Percentiles rank a stretch among this genome's conserved stretches.
Evolutionary conservation across 192 early-diverging fungal species (phyloP).

Genomic region (Jimgerdemannia lactiflua): DNA sequence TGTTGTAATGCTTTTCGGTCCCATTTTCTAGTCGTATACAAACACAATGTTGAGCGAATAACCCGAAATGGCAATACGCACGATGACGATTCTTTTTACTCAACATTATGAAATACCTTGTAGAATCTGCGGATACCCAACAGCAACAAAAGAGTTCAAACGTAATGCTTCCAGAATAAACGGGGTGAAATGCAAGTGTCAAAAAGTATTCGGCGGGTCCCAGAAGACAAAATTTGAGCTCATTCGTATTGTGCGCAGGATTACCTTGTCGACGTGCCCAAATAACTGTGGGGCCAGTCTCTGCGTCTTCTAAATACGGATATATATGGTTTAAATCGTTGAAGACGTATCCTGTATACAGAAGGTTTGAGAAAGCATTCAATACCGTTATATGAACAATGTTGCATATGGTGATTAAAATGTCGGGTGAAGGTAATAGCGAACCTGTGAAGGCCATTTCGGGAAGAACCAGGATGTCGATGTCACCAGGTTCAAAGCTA

Average conservation of each 20-base stretch:
- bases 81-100: neutral
- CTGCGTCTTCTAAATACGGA: constrained; percentile 55
- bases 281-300: constrained; percentile 44
- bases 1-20: constrained; percentile 55
- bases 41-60: too few relatives aligned
- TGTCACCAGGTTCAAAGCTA: constrained; percentile 48
- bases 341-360: constrained; percentile 63
- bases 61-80: too few relatives aligned
- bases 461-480: constrained; percentile 70
- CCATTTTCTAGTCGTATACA: neutral
- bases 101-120: constrained; percentile 1
- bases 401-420: too few relatives aligned
- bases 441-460: constrained; percentile 81
- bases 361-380: neutral
- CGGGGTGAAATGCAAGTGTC: too few relatives aligned
- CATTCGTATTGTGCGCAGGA: neutral
- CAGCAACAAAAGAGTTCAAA: constrained; percentile 54
- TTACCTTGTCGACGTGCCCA: constrained; percentile 68
- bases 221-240: neutral
- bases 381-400: too few relatives aligned
- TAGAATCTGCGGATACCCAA: constrained; percentile 65
- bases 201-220: too few relatives aligned
- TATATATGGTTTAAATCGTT: constrained; percentile 48
- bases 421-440: neutral
- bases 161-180: constrained; percentile 38